Conservation (phyloP, 176 grass and related monocot genomes). For the Rhipidocladum racemiflorum region DNA sequence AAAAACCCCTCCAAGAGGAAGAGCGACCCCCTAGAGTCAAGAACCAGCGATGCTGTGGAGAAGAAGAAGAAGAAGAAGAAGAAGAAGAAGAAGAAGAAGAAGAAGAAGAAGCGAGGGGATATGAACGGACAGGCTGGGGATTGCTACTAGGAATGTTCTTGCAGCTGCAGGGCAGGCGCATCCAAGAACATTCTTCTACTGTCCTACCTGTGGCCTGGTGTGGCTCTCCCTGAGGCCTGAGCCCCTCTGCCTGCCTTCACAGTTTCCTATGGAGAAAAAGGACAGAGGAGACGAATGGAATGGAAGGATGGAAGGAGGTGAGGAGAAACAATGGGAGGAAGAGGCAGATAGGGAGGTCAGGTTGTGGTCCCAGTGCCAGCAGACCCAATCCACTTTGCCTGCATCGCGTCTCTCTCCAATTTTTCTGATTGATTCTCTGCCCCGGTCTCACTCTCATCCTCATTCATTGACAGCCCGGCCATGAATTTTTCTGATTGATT, state of each 20-base stretch:
- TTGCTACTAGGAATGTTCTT: slow-evolving; percentile 39
- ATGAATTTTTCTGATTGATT: background rate
- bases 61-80: too few relatives aligned
- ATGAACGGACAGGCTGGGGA: background rate
- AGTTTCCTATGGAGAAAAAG: slow-evolving; percentile 26
- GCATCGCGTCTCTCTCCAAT: background rate
- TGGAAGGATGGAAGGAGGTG: background rate
- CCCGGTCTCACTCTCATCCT: background rate
- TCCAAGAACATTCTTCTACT: slow-evolving; percentile 45
- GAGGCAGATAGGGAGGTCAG: background rate
- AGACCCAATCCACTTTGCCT: slow-evolving; percentile 26
- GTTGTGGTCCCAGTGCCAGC: slow-evolving; percentile 7
- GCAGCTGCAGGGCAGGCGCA: background rate
- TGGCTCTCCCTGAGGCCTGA: background rate
- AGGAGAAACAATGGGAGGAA: background rate
- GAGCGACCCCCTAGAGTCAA: background rate
- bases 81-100: too few relatives aligned
- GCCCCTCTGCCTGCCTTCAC: background rate
- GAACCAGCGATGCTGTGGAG: background rate
- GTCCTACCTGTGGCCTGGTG: background rate
- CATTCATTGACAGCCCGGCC: background rate
- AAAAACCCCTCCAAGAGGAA: background rate
- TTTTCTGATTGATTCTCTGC: background rate
- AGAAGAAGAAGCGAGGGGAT: too few relatives aligned
- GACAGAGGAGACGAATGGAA: background rate